Evolutionary conservation across 371 early-diverging fungal species (phyloP).

Genomic region (Synchytrium microbalum): DNA sequence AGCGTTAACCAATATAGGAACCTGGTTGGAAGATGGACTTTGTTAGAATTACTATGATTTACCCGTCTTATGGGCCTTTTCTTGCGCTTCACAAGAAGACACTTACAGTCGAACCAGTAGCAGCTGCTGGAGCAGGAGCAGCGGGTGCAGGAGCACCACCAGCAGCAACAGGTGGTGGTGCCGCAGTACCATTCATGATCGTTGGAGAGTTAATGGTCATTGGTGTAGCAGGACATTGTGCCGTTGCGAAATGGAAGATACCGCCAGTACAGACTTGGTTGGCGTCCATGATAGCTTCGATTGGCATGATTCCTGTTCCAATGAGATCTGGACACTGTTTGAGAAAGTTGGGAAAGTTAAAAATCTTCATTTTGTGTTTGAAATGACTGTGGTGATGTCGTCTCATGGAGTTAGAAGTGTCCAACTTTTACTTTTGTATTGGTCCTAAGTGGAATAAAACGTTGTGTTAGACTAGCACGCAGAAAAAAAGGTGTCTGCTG

Average conservation of each 20-base stretch:
- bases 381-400: background rate
- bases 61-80: too few relatives aligned
- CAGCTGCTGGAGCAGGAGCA: background rate
- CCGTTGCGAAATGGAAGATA: background rate
- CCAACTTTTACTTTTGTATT: too few relatives aligned
- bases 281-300: background rate
- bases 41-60: too few relatives aligned
- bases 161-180: background rate
- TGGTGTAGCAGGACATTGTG: background rate
- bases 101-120: background rate
- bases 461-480: too few relatives aligned
- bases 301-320: background rate
- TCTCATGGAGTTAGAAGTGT: too few relatives aligned
- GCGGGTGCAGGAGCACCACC: background rate
- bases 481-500: too few relatives aligned
- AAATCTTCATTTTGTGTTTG: too few relatives aligned
- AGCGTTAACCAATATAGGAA: background rate
- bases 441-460: too few relatives aligned
- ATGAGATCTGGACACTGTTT: background rate
- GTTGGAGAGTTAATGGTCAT: background rate
- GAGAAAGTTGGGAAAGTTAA: too few relatives aligned
- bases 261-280: background rate
- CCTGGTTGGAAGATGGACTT: too few relatives aligned
- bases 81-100: too few relatives aligned
- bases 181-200: background rate